These are phyloP conservation scores for Barnettozyma wickerhamii DNA, from an alignment of 805 yeast species.

Conservation along the genomic window DNA sequence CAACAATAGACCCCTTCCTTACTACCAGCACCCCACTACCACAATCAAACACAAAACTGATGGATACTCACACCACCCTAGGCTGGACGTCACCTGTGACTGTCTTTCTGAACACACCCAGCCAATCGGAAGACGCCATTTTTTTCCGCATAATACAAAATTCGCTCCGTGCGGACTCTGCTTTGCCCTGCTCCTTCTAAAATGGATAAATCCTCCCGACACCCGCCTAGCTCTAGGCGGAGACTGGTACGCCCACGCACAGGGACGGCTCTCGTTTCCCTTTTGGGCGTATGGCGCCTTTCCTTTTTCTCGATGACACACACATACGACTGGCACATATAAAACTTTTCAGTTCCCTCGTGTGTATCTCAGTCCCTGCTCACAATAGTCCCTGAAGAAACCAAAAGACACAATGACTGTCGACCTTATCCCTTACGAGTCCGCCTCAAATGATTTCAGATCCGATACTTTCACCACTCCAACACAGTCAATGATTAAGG, in stretches of 20 bases:
- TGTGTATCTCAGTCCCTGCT: neutral
- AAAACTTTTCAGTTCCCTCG: constrained; percentile 1
- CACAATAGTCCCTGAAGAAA: neutral
- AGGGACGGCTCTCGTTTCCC: constrained; percentile 9
- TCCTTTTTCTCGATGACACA: constrained; percentile 6
- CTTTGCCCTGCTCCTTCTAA: neutral
- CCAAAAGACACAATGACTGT: constrained; percentile 7
- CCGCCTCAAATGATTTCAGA: constrained; percentile 49
- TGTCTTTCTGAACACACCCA: constrained; percentile 1
- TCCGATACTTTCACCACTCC: constrained; percentile 94
- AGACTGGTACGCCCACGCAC: constrained; percentile 1
- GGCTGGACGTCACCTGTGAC: constrained; percentile 2
- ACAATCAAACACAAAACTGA: neutral
- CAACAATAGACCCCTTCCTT: neutral
- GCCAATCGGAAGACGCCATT: constrained; percentile 15
- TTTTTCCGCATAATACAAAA: neutral
- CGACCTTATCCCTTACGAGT: constrained; percentile 55
- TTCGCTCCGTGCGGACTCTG: neutral
- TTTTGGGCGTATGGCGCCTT: constrained; percentile 1
- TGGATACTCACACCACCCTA: neutral
- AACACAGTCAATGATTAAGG: constrained; percentile 64
- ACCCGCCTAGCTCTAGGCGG: constrained; percentile 1
- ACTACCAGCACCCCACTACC: neutral
- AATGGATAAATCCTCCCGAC: neutral
- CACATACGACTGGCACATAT: neutral